Base-by-base conservation (phyloP, 2,329 filamentous ascomycete genomes). In the Aspergillus proliferans region DNA sequence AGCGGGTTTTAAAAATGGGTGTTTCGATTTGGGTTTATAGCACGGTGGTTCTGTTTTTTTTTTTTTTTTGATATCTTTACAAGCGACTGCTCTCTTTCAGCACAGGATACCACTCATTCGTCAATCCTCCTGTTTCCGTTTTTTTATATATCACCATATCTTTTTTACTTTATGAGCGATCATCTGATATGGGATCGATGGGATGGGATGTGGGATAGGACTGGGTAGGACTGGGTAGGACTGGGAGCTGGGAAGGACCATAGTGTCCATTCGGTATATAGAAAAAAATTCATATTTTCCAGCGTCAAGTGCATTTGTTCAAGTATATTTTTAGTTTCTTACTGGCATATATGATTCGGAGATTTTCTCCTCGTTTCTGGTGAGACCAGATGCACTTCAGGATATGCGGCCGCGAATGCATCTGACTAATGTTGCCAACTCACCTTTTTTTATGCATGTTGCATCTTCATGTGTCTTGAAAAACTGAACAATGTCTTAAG, bases 41-140 rank as follows among this genome's bases (percentile, higher is more conserved):
- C 54, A 57, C 47, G 45, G 44, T 53, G 47, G 54, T 46, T 57
- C 5, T 53, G 52, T 47, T 47, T 51, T 15, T 15, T 15, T 15
- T 15, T 15, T 15, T 15, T 15, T 15, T 15, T 15, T 52, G 47
- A 52, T 47, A 46, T 42, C 45, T 47, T 34, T 46, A 40, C 40
- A 38, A 30, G 26, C 26, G 26, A 30, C 26, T 30, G 26, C 26
- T 30, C 26, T 30, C 26, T 42, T 42, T 42, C 14, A 26, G 10
- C 12, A n/a, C 21, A 28, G 15, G 41, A 43, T 43, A 43, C 41
- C 41, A 30, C 24, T 26, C 41, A 26, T 28, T 43, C 6, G n/a
- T 38, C 34, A 38, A 6, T 18, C 15, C 34, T 38, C 43, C 26
- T 52, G 47, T 46, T 49, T 43, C 44, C 44, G 36, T 43, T 51